Conservation (phyloP, 768 basidiomycete genomes). For the Hebeloma cylindrosporum region DNA sequence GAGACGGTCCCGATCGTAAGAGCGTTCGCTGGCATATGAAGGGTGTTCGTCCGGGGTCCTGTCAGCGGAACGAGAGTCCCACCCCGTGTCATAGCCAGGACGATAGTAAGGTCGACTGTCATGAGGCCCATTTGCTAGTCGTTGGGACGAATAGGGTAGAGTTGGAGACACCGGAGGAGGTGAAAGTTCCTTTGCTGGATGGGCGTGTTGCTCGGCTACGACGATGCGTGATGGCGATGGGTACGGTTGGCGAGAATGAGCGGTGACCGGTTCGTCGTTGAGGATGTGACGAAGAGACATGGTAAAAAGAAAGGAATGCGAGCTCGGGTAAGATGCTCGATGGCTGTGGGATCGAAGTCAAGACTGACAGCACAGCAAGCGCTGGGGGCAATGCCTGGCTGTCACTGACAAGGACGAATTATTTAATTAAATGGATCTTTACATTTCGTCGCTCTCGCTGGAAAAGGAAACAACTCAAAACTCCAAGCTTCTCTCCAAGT, state of each 20-base stretch:
- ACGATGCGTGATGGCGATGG: constrained; percentile 26
- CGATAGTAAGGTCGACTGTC: constrained; percentile 20
- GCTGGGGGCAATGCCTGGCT: constrained; percentile 24
- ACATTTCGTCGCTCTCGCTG: constrained; percentile 27
- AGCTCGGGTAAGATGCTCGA: too few species aligned
- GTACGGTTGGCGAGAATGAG: constrained; percentile 34
- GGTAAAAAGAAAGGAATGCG: constrained; percentile 18
- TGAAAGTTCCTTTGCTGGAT: constrained; percentile 31
- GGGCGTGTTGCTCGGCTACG: constrained; percentile 17
- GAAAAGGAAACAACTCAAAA: constrained; percentile 27
- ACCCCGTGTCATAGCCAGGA: constrained; percentile 50
- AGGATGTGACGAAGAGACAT: constrained; percentile 83
- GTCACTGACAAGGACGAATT: constrained; percentile 27
- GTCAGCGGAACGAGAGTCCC: constrained; percentile 29
- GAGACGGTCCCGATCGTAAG: constrained; percentile 21
- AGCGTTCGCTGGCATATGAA: constrained; percentile 17
- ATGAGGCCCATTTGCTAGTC: constrained; percentile 16
- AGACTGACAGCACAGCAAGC: constrained; percentile 26
- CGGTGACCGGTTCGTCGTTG: constrained; percentile 64
- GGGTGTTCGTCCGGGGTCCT: constrained; percentile 20
- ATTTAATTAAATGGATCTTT: constrained; percentile 28
- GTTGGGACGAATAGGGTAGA: constrained; percentile 21
- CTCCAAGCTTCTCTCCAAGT: constrained; percentile 14
- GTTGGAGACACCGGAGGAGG: constrained; percentile 20
- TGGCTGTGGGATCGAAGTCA: constrained; percentile 38